Base-by-base conservation (phyloP, 31 red algal species). In the Odonthalia washingtoniensis region DNA sequence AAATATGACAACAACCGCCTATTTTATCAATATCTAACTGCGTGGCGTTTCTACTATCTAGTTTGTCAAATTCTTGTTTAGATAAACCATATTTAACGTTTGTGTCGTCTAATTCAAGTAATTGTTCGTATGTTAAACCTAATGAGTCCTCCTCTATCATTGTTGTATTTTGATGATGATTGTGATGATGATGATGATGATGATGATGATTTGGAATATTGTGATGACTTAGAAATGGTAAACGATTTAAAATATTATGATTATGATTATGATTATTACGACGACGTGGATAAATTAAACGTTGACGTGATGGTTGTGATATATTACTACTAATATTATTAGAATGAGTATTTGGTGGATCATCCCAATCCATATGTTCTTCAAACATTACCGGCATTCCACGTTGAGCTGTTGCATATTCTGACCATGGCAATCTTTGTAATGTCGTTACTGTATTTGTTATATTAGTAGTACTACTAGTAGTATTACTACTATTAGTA, bases 61-160 rank as follows among this genome's bases (percentile, higher is more conserved):
- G 81, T 38, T 65, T 65, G 18, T 62, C 86, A 36, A 94, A 46
- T 42, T 94, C 92, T 36, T 83, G 73, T 34, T 77, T 73, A 57
- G 81, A 81, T 1, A 90, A 77, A 31, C 92, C 92, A 72, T 87
- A 89, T 24, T 45, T 73, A 21, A 95, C 92, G 44, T 95, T 95
- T 31, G 86, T 57, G 30, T 95, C 87, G 21, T 95, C 92, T 41
- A 95, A 45, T 66, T 80, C 46, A 1, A 95, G 40, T 67, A 90
- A 64, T 63, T 95, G 81, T 74, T 95, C 87, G 65, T 95, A 95
- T 45, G 82, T 95, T 21, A 90, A 77, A 3, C 76, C 92, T 40
- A 94, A 79, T 14, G 78, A 86, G 36, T 89, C 85, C 63, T 84
- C 80, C 28, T 84, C 92, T 30, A 33, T 53, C 24, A n/a, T n/a